Conservation (phyloP, 1,284 basidiomycete genomes). For the Ceratobasidium sp. region DNA sequence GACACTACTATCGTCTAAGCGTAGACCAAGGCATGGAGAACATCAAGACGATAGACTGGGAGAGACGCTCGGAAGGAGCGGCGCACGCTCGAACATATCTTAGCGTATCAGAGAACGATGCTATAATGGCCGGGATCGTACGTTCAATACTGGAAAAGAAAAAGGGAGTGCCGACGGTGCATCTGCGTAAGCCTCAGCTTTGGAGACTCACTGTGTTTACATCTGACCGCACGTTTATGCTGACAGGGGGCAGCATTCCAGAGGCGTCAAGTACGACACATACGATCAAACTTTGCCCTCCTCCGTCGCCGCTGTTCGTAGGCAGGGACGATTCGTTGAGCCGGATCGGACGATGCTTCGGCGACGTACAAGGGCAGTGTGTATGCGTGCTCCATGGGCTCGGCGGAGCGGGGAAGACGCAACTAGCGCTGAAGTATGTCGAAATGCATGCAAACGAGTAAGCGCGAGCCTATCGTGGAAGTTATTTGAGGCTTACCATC, state of each 20-base stretch:
- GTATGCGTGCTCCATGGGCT: slow-evolving; percentile 5
- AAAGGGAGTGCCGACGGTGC: neutral
- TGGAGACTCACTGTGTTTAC: too few relatives aligned
- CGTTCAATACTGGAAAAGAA: too few relatives aligned
- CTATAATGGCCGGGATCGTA: neutral
- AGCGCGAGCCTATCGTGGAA: neutral
- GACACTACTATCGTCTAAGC: slow-evolving; percentile 6
- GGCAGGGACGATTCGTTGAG: too few relatives aligned
- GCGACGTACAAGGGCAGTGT: neutral
- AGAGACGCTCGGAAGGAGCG: neutral
- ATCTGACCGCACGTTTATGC: neutral
- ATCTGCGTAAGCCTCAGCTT: neutral
- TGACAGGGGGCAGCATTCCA: neutral
- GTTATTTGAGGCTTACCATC: neutral
- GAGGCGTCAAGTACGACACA: neutral
- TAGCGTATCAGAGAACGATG: neutral
- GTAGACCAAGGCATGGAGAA: slow-evolving; percentile 17
- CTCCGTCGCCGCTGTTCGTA: too few relatives aligned
- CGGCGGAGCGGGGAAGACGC: neutral
- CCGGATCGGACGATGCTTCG: too few relatives aligned
- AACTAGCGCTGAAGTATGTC: neutral
- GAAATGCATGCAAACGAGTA: neutral
- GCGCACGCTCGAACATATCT: slow-evolving; percentile 1
- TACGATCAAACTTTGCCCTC: too few relatives aligned
- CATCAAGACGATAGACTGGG: slow-evolving; percentile 7